Percentiles rank a stretch among this genome's conserved stretches.
Evolutionary conservation across 2,329 filamentous ascomycete genomes (phyloP).

Genomic region (Septoria petroselini): DNA sequence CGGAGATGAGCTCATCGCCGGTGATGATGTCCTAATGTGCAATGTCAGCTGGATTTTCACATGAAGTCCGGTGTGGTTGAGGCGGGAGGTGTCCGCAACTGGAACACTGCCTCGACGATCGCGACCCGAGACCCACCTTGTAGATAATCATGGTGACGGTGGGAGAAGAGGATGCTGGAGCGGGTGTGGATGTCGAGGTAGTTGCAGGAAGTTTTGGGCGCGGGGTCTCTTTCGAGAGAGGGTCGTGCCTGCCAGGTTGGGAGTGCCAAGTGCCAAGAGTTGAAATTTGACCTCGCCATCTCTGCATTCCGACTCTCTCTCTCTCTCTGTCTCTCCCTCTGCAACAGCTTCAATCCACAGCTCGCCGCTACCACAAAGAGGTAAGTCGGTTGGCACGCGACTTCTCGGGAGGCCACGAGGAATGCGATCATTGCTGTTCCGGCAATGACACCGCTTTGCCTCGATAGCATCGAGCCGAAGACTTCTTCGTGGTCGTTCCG

Average conservation of each 20-base stretch:
- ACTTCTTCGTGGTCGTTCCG: conserved; percentile 55
- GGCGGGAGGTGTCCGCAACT: no score
- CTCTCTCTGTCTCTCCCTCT: not conserved
- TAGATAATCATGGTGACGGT: conserved; percentile 55
- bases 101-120: no score
- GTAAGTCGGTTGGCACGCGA: conserved; percentile 42
- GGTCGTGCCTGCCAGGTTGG: no score
- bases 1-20: conserved; percentile 94
- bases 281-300: no score
- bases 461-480: conserved; percentile 60
- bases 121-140: conserved; percentile 56
- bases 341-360: conserved; percentile 23
- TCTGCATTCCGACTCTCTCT: no score
- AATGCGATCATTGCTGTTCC: conserved; percentile 43
- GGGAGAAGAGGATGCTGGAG: conserved; percentile 14
- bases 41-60: conserved; percentile 18
- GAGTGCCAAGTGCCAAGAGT: no score
- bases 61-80: conserved; percentile 7
- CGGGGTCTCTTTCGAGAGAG: not conserved
- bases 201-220: not conserved
- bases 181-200: conserved; percentile 10
- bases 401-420: conserved; percentile 51
- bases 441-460: conserved; percentile 48
- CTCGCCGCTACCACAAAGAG: conserved; percentile 30
- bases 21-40: conserved; percentile 72